Evolutionary conservation across 495 filamentous ascomycete genomes (phyloP).

Genomic region (Lentithecium fluviatile): DNA sequence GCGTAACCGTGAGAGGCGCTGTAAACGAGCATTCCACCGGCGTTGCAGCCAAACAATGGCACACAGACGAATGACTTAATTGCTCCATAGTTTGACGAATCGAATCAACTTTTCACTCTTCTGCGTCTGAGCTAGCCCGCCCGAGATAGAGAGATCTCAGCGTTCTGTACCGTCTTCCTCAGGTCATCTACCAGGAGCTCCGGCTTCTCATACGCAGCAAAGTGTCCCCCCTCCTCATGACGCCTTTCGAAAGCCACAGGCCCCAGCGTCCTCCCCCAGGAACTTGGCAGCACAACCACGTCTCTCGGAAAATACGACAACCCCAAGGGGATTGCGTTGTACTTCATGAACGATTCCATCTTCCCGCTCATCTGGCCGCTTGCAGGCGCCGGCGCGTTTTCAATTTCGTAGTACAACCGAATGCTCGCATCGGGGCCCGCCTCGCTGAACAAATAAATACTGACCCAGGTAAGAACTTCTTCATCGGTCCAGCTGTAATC

Average conservation of each 20-base stretch:
- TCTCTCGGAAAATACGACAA: constrained; percentile 27
- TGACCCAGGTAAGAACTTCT: constrained; percentile 56
- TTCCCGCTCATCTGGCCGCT: neutral
- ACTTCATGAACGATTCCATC: constrained; percentile 13
- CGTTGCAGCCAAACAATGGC: too few relatives aligned
- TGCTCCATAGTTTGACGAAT: too few relatives aligned
- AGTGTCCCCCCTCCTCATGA: constrained; percentile 26
- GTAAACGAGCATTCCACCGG: too few relatives aligned
- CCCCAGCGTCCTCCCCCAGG: constrained; percentile 19
- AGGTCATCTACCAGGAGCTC: constrained; percentile 17
- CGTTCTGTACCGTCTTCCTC: constrained; percentile 11
- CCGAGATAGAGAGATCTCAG: neutral
- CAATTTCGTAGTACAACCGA: constrained; percentile 52
- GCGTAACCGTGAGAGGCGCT: too few relatives aligned
- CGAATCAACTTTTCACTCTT: too few relatives aligned
- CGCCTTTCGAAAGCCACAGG: constrained; percentile 23
- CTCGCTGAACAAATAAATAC: constrained; percentile 51
- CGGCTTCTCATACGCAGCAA: constrained; percentile 25
- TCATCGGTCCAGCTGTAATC: constrained; percentile 54
- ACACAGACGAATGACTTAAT: too few relatives aligned
- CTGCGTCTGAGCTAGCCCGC: too few relatives aligned
- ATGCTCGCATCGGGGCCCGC: constrained; percentile 51
- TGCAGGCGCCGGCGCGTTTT: constrained; percentile 25
- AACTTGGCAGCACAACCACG: constrained; percentile 13
- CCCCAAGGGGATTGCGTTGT: constrained; percentile 9